phyloP scores from a whole-genome alignment of 768 basidiomycete species.

The Antrodiella citrinella region DNA sequence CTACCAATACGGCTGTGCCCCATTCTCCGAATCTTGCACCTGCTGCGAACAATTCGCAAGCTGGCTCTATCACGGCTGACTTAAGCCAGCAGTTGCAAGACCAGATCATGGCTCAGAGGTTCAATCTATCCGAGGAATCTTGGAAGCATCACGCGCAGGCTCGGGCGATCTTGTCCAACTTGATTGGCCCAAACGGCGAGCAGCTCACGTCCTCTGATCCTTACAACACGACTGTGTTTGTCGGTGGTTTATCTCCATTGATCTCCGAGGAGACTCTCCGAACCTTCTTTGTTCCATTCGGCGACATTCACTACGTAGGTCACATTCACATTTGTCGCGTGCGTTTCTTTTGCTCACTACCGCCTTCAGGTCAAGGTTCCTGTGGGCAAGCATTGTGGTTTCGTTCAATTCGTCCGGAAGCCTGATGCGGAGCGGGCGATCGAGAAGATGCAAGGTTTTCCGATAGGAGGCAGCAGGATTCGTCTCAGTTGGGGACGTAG shows the following conservation, averaged over 20 bases:
- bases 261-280: constrained; percentile 88
- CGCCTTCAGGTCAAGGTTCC: constrained; percentile 82
- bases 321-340: constrained; percentile 3
- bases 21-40: too few relatives aligned
- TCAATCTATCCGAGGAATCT: constrained; percentile 62
- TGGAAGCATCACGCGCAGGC: constrained; percentile 84
- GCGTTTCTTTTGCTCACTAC: constrained; percentile 8
- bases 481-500: constrained; percentile 90
- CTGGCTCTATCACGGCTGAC: constrained; percentile 29
- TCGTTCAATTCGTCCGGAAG: constrained; percentile 91
- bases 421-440: constrained; percentile 89
- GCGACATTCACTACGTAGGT: constrained; percentile 85
- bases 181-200: constrained; percentile 83
- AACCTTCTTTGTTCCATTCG: constrained; percentile 89
- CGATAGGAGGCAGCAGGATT: constrained; percentile 86
- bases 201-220: constrained; percentile 85
- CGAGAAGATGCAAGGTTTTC: constrained; percentile 95
- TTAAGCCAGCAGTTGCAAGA: constrained; percentile 39
- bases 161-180: constrained; percentile 70
- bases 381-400: constrained; percentile 90
- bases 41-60: not conserved
- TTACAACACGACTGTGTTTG: constrained; percentile 95
- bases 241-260: constrained; percentile 81
- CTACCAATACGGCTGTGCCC: constrained; percentile 5
- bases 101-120: constrained; percentile 36